Evolutionary conservation across 78 protist species (phyloP), one percentile per base, ranked within the genome.

Genomic region (Bodo saltans): DNA sequence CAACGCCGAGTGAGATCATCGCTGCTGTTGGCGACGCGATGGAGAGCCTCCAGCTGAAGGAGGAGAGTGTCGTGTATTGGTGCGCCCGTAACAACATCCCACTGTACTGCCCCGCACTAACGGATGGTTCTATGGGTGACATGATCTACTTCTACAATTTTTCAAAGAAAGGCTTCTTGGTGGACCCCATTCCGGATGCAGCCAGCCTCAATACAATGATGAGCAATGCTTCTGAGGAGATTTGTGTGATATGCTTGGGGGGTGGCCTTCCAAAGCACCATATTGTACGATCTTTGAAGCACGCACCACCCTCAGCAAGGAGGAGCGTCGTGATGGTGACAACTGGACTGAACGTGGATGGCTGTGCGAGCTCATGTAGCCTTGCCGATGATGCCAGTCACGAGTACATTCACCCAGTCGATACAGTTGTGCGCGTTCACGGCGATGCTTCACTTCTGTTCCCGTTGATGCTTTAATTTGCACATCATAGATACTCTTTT

Each of bases 121-220:
- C 99, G 37, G 99, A 98, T 70, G 99, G 99, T 17, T 89, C 96
- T 0, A 70, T 97, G 47, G 99, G 99, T 26, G 99, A 98, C 88
- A 98, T 96, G 98, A 80, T 98, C 74, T 98, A 89, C 89, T 98
- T 98, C 89, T 96, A 95, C 85, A 72, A 90, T 12, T 95, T 73
- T 79, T 68, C 72, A 29, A 79, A 89, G n/a, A 98, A 97, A 0
- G 99, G 98, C 8, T 85, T 98, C 3, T 72, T 94, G 0, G 41
- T 97, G 0, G 99, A 97, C 83, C 32, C 96, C 27, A 95, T 87
- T 42, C 81, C 12, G 0, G 94, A 89, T 84, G 2, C 25, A 71
- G 27, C 2, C 34, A 8, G 8, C 84, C 3, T 67, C 17, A 1
- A 1, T 23, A 47, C 29, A 8, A 8, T 27, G 25, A 8, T 74